Evolutionary conservation across 2,329 filamentous ascomycete species (phyloP), one percentile per base, ranked within the genome.

Genomic region (Lecanicillium sp.): DNA sequence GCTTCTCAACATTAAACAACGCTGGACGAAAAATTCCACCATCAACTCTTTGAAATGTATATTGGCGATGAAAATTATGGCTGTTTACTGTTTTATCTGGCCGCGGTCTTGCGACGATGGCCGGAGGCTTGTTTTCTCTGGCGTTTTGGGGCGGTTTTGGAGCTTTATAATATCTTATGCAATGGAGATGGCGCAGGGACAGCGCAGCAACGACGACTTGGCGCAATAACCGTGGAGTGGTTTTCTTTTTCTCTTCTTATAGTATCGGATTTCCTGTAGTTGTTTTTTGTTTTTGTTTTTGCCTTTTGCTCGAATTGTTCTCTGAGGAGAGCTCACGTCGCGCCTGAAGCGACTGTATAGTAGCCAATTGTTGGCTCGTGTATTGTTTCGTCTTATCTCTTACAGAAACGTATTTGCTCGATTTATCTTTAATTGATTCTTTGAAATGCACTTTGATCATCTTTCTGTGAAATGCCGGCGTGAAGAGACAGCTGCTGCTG

Each of bases 1-100:
- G 69, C 32, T 11, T 38, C 29, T 10, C 40, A 44, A 27, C 48
- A 49, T 12, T 27, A 29, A 2, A 40, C 12, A 10, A 2, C 20
- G 12, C 21, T 32, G 15, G 11, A 43, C 10, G 17, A 17, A 30
- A 10, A 6, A 9, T 6, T 10, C 8, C 17, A 32, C 8, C 14
- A 12, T n/a, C 9, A 8, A 3, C 12, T 4, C 1, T 11, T 33
- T 9, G 17, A 42, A 33, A 21, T 36, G 19, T 48, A 42, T 27
- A 23, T 23, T 42, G 23, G 30, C n/a, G 24, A 48, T 14, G 45
- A n/a, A n/a, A n/a, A n/a, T n/a, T n/a, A n/a, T n/a, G n/a, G n/a
- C n/a, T n/a, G n/a, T n/a, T n/a, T n/a, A n/a, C 24, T 36, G 15
- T 17, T 49, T 38, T 47, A 14, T 35, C 27, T 36, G 4, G n/a